phyloP scores from a whole-genome alignment of 805 yeast genomes.

The Ascoidea tarda region DNA sequence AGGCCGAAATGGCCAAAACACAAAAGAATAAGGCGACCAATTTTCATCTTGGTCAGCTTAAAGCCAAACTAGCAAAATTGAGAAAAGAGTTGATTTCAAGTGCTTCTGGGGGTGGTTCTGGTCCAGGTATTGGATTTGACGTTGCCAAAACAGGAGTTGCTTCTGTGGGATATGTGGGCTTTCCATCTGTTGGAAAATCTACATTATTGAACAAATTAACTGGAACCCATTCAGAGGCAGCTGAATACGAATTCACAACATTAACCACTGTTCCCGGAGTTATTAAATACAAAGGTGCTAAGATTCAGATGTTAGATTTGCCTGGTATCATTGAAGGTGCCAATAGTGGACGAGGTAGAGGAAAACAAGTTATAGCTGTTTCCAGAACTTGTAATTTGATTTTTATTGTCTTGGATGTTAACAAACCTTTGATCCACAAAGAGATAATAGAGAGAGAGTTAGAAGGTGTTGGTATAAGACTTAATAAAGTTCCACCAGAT shows the following conservation, averaged over 20 bases:
- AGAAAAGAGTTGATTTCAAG: constrained; percentile 81
- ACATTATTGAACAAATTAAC: constrained; percentile 80
- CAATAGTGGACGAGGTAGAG: constrained; percentile 84
- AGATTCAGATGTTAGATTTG: constrained; percentile 87
- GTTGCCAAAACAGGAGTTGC: constrained; percentile 99
- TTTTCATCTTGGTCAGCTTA: constrained; percentile 92
- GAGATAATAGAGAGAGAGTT: constrained; percentile 87
- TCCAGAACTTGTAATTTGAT: constrained; percentile 95
- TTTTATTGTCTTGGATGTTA: constrained; percentile 89
- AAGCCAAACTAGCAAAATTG: constrained; percentile 90
- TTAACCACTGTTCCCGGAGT: constrained; percentile 96
- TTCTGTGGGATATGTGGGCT: constrained; percentile 94
- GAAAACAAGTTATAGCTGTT: constrained; percentile 95
- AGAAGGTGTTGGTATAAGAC: constrained; percentile 94
- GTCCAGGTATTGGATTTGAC: constrained; percentile 90
- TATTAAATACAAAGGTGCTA: constrained; percentile 92
- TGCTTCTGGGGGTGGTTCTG: constrained; percentile 62
- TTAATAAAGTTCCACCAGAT: constrained; percentile 87
- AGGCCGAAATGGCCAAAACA: constrained; percentile 95
- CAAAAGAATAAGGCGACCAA: constrained; percentile 97
- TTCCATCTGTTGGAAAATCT: constrained; percentile 84
- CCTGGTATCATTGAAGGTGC: constrained; percentile 91
- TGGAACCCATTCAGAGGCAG: constrained; percentile 96
- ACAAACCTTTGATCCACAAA: constrained; percentile 90
- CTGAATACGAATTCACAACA: constrained; percentile 95